Conservation (phyloP, 495 filamentous ascomycete genomes). For the Thermothielavioides terrestris region DNA sequence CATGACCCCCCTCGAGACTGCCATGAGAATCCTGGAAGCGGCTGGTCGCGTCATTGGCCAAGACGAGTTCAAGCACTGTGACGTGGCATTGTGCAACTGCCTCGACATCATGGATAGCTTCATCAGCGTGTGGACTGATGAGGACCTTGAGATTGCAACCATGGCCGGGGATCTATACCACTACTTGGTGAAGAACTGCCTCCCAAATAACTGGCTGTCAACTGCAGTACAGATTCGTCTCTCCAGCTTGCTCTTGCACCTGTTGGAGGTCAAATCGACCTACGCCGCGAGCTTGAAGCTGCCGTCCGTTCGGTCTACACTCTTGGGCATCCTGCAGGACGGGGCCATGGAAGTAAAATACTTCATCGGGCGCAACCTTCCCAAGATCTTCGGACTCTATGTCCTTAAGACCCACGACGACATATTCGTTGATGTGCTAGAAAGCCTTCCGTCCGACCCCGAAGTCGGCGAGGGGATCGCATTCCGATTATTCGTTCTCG, state of each 20-base stretch:
- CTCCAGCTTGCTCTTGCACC: constrained; percentile 54
- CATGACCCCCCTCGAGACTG: constrained; percentile 31
- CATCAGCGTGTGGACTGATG: constrained; percentile 52
- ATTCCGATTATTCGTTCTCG: constrained; percentile 66
- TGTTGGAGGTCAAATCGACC: constrained; percentile 55
- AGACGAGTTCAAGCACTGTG: constrained; percentile 63
- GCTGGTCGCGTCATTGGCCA: constrained; percentile 50
- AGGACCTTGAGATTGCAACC: constrained; percentile 45
- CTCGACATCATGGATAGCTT: constrained; percentile 63
- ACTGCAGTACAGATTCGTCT: constrained; percentile 56
- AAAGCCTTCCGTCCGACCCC: constrained; percentile 59
- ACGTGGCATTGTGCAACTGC: constrained; percentile 61
- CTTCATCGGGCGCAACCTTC: constrained; percentile 55
- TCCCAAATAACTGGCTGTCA: constrained; percentile 58
- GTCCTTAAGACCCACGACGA: constrained; percentile 69
- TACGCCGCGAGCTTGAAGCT: constrained; percentile 49
- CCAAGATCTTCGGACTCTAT: constrained; percentile 71
- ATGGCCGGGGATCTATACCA: constrained; percentile 67
- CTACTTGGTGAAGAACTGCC: constrained; percentile 59
- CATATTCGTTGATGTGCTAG: constrained; percentile 69
- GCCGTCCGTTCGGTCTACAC: constrained; percentile 61
- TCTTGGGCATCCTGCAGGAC: constrained; percentile 61
- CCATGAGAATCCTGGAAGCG: constrained; percentile 36
- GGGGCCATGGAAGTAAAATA: constrained; percentile 68
- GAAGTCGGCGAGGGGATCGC: constrained; percentile 77